These are phyloP conservation scores for Coniferiporia weirii DNA, from an alignment of 1,284 basidiomycete species.

Conservation along the genomic window DNA sequence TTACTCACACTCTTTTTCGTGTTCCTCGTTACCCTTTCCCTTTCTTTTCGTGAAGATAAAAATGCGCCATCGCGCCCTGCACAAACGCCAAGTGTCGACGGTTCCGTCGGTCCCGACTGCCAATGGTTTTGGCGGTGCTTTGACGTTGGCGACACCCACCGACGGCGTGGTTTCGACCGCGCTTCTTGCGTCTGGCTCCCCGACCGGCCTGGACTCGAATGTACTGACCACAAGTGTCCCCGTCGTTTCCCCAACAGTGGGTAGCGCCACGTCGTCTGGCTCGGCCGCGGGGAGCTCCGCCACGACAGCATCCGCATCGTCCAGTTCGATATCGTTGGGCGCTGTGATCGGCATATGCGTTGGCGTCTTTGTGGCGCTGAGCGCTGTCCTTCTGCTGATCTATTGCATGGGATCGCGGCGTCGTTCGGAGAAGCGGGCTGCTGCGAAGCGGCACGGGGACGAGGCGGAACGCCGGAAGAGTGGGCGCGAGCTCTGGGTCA, in stretches of 20 bases:
- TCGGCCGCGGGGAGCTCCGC: slow-evolving; percentile 1
- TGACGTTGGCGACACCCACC: too few species aligned
- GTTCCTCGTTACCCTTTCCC: background rate
- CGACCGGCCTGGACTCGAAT: background rate
- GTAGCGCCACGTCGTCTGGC: background rate
- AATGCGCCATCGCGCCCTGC: slow-evolving; percentile 1
- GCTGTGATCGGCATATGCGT: slow-evolving; percentile 18
- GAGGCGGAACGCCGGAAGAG: slow-evolving; percentile 13
- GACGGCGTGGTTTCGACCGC: too few species aligned
- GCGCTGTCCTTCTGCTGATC: slow-evolving; percentile 6
- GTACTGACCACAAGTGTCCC: background rate
- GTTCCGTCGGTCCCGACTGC: slow-evolving; percentile 1
- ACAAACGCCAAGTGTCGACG: background rate
- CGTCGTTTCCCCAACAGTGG: background rate
- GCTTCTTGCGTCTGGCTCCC: too few species aligned
- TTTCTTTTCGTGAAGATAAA: background rate
- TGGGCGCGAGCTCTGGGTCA: slow-evolving; percentile 18
- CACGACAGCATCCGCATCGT: background rate
- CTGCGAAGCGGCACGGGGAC: background rate
- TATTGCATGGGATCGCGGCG: background rate
- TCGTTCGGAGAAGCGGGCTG: background rate
- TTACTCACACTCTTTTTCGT: background rate
- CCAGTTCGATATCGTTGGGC: slow-evolving; percentile 13
- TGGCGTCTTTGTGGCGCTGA: slow-evolving; percentile 14
- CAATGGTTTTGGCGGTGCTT: background rate